Evolutionary conservation across 805 yeast species (phyloP).

Genomic region (Candida krabiensis): DNA sequence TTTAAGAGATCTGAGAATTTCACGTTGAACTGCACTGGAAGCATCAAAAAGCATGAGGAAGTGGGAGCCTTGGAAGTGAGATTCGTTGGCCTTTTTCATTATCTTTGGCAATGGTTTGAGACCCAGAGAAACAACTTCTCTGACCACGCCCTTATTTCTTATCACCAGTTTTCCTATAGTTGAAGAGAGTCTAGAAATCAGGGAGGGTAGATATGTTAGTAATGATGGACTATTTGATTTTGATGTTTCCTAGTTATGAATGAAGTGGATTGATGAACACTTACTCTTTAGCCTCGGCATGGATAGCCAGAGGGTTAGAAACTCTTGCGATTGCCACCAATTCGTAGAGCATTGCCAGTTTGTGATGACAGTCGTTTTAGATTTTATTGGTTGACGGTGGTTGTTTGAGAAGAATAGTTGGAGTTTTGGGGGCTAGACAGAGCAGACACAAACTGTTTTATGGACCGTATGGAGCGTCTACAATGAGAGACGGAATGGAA

Average conservation of each 20-base stretch:
- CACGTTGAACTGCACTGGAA: constrained; percentile 82
- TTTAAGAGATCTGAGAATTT: constrained; percentile 74
- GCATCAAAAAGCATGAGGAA: constrained; percentile 86
- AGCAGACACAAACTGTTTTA: too few species aligned
- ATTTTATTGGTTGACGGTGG: too few species aligned
- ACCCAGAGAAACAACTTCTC: constrained; percentile 80
- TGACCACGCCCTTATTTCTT: constrained; percentile 90
- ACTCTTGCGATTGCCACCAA: constrained; percentile 87
- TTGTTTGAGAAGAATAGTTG: too few species aligned
- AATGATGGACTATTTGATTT: neutral
- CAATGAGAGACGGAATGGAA: too few species aligned
- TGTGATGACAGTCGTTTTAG: neutral
- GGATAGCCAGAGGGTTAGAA: constrained; percentile 51
- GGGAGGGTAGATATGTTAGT: neutral
- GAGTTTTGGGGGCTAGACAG: too few species aligned
- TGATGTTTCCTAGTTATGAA: neutral
- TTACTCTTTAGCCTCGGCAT: constrained; percentile 62
- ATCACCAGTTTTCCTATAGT: constrained; percentile 83
- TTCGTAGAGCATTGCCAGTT: constrained; percentile 87
- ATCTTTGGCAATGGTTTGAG: constrained; percentile 76
- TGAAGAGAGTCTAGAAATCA: constrained; percentile 23
- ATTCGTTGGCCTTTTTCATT: constrained; percentile 81
- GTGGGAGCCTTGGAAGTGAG: constrained; percentile 87
- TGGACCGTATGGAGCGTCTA: too few species aligned
- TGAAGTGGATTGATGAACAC: constrained; percentile 17